A percentile compares a stretch with the other conserved stretches of the same genome.
phyloP scores from a whole-genome alignment of 2,329 filamentous ascomycete species.

The Aspergillus brunneoviolaceus region DNA sequence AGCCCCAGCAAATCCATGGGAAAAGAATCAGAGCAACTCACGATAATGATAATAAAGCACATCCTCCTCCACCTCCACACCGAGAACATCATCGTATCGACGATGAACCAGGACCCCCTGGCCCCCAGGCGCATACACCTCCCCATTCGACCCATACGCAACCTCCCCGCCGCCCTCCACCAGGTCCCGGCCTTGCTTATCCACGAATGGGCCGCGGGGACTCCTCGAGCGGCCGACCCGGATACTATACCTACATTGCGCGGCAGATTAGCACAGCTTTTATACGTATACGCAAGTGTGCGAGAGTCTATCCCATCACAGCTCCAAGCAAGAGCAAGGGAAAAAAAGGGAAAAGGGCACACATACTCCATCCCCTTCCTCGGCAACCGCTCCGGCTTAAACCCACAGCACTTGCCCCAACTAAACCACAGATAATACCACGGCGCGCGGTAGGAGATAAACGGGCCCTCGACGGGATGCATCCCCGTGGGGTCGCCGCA shows the following conservation, averaged over 20 bases:
- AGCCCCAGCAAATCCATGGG: not conserved
- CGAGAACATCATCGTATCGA: constrained; percentile 34
- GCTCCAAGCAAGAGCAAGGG: not conserved
- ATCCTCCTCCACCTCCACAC: constrained; percentile 19
- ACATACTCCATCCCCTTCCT: constrained; percentile 53
- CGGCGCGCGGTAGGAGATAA: constrained; percentile 28
- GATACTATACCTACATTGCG: constrained; percentile 56
- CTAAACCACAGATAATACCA: constrained; percentile 40
- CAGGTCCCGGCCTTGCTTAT: constrained; percentile 56
- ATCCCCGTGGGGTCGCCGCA: constrained; percentile 32
- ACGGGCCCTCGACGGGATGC: constrained; percentile 35
- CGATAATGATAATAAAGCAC: constrained; percentile 38
- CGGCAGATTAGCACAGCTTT: too few species aligned
- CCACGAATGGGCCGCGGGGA: constrained; percentile 55
- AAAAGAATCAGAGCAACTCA: constrained; percentile 16
- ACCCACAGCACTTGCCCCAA: constrained; percentile 34
- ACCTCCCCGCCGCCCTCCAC: constrained; percentile 59
- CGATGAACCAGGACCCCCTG: constrained; percentile 55
- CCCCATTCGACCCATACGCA: constrained; percentile 60
- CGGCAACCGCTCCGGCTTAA: constrained; percentile 39
- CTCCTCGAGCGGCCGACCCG: constrained; percentile 59
- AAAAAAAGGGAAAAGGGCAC: not conserved
- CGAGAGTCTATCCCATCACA: not conserved
- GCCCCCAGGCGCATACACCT: constrained; percentile 65
- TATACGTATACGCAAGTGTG: fast-evolving